A percentile compares a stretch with the other conserved stretches of the same genome.
phyloP scores from a whole-genome alignment of 306 rosid species.

The Lagenaria siceraria region DNA sequence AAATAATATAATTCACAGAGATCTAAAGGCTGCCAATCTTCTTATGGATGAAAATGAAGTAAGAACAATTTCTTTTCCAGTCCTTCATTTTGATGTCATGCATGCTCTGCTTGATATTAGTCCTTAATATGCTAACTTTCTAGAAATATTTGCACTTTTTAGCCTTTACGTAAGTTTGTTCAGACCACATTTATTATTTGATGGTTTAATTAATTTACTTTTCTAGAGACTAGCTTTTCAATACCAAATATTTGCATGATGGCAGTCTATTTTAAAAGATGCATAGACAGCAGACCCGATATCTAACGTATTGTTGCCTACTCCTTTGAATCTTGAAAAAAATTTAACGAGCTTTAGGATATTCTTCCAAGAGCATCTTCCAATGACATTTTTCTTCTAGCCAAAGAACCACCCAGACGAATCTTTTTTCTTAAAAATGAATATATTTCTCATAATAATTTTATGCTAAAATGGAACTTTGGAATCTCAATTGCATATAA shows the following conservation, averaged over 20 bases:
- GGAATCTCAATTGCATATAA: no score
- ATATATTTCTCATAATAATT: no score
- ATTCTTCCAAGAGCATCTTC: no score
- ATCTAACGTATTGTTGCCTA: no score
- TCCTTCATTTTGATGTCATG: neutral
- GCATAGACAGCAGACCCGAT: no score
- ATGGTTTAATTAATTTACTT: neutral
- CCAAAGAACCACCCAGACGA: no score
- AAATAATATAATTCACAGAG: constrained; percentile 89
- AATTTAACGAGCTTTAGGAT: no score
- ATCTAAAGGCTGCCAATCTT: constrained; percentile 89
- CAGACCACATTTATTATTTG: neutral
- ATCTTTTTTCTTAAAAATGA: no score
- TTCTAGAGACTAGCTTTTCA: neutral
- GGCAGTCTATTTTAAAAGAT: neutral
- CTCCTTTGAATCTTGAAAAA: no score
- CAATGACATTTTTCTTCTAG: no score
- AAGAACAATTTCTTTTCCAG: constrained; percentile 15
- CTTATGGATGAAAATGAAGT: constrained; percentile 96
- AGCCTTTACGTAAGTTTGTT: neutral
- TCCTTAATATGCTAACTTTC: neutral
- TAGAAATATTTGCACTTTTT: neutral
- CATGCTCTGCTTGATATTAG: neutral
- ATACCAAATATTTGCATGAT: neutral
- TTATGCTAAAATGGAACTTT: no score